Conservation (phyloP, 495 filamentous ascomycete genomes). For the Tricharina praecox region DNA sequence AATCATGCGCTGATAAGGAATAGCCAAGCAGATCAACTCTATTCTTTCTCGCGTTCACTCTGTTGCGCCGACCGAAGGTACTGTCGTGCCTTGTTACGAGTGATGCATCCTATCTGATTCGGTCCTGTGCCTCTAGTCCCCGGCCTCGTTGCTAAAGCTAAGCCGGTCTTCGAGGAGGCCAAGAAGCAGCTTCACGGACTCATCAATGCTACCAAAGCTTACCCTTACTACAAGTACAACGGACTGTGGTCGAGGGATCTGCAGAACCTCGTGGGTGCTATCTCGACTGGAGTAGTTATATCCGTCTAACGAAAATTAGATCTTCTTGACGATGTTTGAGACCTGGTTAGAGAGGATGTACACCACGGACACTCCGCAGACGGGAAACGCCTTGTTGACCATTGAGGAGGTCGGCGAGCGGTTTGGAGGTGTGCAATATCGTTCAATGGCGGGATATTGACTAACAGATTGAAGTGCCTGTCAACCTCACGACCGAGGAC, state of each 20-base stretch:
- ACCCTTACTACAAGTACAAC: constrained; percentile 96
- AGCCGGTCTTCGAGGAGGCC: constrained; percentile 40
- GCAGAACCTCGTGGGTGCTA: constrained; percentile 59
- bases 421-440: constrained; percentile 42
- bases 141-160: constrained; percentile 36
- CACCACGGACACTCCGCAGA: constrained; percentile 7
- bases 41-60: constrained; percentile 79
- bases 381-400: constrained; percentile 47
- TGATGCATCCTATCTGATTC: neutral
- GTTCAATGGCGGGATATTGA: no score
- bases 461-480: constrained; percentile 48
- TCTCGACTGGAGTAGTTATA: no score
- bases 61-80: constrained; percentile 60
- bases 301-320: no score
- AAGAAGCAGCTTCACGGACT: constrained; percentile 42
- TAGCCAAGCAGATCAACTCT: constrained; percentile 52
- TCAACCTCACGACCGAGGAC: constrained; percentile 80
- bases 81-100: constrained; percentile 22
- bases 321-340: constrained; percentile 19
- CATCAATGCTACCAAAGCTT: constrained; percentile 51
- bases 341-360: constrained; percentile 22
- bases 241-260: constrained; percentile 64
- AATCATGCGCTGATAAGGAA: constrained; percentile 20
- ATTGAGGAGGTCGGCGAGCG: constrained; percentile 73
- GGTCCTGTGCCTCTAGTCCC: constrained; percentile 24